A percentile compares a stretch with the other conserved stretches of the same genome.
Conservation (phyloP, 305 asterid species). For the Fraxinus dipetala region DNA sequence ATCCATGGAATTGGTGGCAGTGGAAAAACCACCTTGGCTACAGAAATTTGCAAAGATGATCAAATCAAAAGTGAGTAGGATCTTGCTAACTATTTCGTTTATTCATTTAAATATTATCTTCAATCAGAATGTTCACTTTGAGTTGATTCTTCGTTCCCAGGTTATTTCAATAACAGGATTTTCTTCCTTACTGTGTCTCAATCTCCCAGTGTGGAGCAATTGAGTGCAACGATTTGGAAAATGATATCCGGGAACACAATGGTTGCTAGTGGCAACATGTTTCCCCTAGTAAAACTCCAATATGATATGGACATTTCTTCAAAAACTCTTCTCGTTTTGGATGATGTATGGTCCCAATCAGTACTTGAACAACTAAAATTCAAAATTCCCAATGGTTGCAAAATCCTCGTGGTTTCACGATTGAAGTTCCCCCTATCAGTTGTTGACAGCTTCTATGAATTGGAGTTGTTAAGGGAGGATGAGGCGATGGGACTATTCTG, state of each 20-base stretch:
- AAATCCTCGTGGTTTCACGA: slow-evolving; percentile 74
- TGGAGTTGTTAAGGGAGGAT: slow-evolving; percentile 68
- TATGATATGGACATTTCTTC: slow-evolving; percentile 28
- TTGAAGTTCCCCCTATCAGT: slow-evolving; percentile 60
- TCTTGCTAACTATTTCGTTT: background rate
- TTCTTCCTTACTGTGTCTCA: slow-evolving; percentile 80
- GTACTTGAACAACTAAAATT: slow-evolving; percentile 58
- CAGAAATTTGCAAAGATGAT: slow-evolving; percentile 72
- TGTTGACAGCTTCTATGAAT: slow-evolving; percentile 52
- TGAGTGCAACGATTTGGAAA: slow-evolving; percentile 54
- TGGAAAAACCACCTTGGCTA: slow-evolving; percentile 89
- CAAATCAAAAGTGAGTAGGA: slow-evolving; percentile 53
- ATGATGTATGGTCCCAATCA: slow-evolving; percentile 84
- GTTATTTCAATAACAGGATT: slow-evolving; percentile 55
- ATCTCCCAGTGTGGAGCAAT: slow-evolving; percentile 78
- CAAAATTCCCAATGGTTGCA: slow-evolving; percentile 61
- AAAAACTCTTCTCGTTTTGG: slow-evolving; percentile 58
- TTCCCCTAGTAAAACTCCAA: slow-evolving; percentile 38
- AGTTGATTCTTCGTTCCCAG: slow-evolving; percentile 39
- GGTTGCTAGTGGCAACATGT: slow-evolving; percentile 19
- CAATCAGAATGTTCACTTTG: background rate
- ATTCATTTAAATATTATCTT: background rate
- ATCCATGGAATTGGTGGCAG: slow-evolving; percentile 88
- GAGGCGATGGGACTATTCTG: slow-evolving; percentile 77
- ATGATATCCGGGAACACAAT: slow-evolving; percentile 47